Evolutionary conservation across 305 asterid genomes (phyloP).

Genomic region (Plantago rigida): DNA sequence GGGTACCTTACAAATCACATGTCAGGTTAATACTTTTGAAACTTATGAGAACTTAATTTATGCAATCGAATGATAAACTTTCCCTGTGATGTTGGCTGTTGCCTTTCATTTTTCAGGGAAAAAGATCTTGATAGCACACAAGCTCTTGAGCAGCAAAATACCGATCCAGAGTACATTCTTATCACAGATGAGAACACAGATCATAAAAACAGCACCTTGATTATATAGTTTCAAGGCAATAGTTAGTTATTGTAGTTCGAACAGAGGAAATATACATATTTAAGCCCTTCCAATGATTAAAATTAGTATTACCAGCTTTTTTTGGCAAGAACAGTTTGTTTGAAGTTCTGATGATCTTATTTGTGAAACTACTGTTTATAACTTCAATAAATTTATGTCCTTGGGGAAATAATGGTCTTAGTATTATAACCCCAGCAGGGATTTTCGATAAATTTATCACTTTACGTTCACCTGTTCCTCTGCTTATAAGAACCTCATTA

Average conservation of each 20-base stretch:
- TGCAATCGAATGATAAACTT: no score
- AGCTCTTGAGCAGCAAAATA: background rate
- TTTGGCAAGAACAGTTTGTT: background rate
- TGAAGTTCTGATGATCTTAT: no score
- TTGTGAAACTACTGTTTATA: no score
- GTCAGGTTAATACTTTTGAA: background rate
- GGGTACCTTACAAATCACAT: background rate
- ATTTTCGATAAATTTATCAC: no score
- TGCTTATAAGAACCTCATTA: no score
- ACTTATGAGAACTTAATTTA: no score
- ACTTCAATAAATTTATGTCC: no score
- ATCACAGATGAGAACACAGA: background rate
- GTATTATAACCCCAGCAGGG: no score
- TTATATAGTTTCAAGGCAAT: background rate
- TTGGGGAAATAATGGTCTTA: no score
- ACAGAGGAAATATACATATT: background rate
- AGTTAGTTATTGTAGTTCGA: background rate
- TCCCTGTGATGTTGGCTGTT: no score
- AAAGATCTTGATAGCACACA: background rate
- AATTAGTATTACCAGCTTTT: background rate
- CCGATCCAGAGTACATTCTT: background rate
- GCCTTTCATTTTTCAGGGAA: background rate
- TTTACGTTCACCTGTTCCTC: no score
- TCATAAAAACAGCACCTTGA: background rate
- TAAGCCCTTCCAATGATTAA: background rate